Percentiles rank a stretch among this genome's conserved stretches.
These are phyloP conservation scores for Apiotrichum montevideense DNA, from an alignment of 1,284 basidiomycete genomes.

Conservation along the genomic window DNA sequence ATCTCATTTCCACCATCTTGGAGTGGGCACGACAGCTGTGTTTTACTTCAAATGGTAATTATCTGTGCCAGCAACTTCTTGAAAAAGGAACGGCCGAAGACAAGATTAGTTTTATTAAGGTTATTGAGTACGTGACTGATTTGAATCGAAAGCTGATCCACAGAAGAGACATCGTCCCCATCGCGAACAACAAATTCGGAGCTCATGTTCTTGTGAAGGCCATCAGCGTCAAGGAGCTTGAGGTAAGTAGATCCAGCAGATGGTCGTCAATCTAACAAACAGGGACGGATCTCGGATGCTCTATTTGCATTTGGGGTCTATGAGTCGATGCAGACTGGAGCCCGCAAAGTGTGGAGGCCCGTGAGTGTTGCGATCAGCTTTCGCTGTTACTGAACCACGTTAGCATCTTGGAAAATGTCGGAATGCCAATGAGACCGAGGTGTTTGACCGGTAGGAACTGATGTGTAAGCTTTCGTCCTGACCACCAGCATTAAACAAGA, in stretches of 20 bases:
- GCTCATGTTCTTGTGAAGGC: slow-evolving; percentile 43
- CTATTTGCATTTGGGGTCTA: slow-evolving; percentile 35
- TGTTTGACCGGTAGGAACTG: slow-evolving; percentile 27
- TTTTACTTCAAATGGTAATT: slow-evolving; percentile 41
- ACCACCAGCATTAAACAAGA: slow-evolving; percentile 29
- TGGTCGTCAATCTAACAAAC: not conserved
- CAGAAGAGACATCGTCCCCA: slow-evolving; percentile 36
- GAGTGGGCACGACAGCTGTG: slow-evolving; percentile 38
- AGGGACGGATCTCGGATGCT: slow-evolving; percentile 31
- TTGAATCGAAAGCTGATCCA: not conserved
- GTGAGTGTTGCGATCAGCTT: slow-evolving; percentile 15
- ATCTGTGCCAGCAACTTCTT: slow-evolving; percentile 42
- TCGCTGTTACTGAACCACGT: not conserved
- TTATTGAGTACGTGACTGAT: slow-evolving; percentile 25
- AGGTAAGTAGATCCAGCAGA: slow-evolving; percentile 19
- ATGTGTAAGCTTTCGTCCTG: not conserved
- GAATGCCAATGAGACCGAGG: slow-evolving; percentile 20
- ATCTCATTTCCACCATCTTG: slow-evolving; percentile 28
- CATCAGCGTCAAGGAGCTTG: slow-evolving; percentile 34
- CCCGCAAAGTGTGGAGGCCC: slow-evolving; percentile 38
- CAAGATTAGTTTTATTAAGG: slow-evolving; percentile 33
- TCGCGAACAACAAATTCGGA: slow-evolving; percentile 43
- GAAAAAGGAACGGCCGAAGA: slow-evolving; percentile 33
- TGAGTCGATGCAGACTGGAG: slow-evolving; percentile 41
- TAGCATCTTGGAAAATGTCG: slow-evolving; percentile 42